phyloP scores from a whole-genome alignment of 306 rosid genomes.

The Ammopiptanthus mongolicus region DNA sequence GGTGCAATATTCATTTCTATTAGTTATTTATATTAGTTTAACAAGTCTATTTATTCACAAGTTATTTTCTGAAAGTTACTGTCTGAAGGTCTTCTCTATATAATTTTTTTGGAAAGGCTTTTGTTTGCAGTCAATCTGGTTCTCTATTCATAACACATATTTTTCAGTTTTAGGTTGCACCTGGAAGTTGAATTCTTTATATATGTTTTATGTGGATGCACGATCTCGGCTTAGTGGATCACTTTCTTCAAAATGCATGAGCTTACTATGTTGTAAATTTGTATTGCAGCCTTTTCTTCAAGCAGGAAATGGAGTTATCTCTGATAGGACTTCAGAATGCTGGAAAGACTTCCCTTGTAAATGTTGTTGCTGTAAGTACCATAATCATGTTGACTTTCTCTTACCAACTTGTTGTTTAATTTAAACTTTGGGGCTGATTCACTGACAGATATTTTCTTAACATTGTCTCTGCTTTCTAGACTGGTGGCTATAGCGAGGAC shows the following conservation, averaged over 20 bases:
- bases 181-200: neutral
- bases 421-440: constrained; percentile 13
- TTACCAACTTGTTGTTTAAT: neutral
- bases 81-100: neutral
- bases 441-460: neutral
- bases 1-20: neutral
- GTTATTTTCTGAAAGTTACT: too few relatives aligned
- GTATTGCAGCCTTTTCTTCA: constrained; percentile 82
- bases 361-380: constrained; percentile 80
- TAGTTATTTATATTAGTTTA: neutral
- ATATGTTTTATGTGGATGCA: neutral
- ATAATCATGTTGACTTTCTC: neutral
- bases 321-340: constrained; percentile 93
- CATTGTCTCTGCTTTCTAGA: constrained; percentile 36
- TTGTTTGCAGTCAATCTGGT: neutral
- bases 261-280: constrained; percentile 30
- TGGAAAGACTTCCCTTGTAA: constrained; percentile 91
- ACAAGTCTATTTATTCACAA: neutral
- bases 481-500: constrained; percentile 95
- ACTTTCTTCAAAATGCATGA: constrained; percentile 6
- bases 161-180: neutral
- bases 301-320: constrained; percentile 96
- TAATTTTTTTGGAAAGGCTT: neutral
- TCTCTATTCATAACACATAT: neutral
- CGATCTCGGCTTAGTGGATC: constrained; percentile 10